A percentile compares a stretch with the other conserved stretches of the same genome.
phyloP scores from a whole-genome alignment of 768 basidiomycete genomes.

The Dacryopinax primogenitus region DNA sequence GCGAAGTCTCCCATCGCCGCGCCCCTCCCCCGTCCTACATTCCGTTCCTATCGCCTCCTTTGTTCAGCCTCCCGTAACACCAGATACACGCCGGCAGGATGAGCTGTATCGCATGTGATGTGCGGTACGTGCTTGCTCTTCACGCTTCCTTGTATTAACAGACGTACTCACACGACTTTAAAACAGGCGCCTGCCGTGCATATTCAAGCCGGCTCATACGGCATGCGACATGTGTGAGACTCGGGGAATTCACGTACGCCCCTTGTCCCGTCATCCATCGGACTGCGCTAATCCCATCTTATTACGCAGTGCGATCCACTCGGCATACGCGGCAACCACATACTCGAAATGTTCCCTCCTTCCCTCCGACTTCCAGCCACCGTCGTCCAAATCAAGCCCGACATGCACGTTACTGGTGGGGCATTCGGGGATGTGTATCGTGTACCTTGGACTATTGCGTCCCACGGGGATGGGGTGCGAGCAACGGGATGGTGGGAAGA shows the following conservation, averaged over 20 bases:
- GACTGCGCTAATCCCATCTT: background rate
- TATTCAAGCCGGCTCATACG: background rate
- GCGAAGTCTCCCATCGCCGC: no score
- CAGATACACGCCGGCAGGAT: no score
- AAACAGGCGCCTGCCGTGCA: background rate
- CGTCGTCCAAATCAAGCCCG: background rate
- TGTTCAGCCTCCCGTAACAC: no score
- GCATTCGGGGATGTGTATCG: background rate
- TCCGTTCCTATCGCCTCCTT: no score
- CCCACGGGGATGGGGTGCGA: no score
- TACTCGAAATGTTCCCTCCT: background rate
- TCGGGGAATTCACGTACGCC: background rate
- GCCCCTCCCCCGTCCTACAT: no score
- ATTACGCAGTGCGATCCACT: background rate
- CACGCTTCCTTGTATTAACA: background rate
- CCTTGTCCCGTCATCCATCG: background rate
- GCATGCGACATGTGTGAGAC: background rate
- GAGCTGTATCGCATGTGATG: background rate
- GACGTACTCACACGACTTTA: background rate
- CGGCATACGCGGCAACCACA: background rate
- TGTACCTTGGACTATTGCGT: background rate
- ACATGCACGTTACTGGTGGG: background rate
- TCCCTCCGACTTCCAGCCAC: background rate
- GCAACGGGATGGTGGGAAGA: background rate
- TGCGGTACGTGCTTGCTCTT: background rate